A percentile compares a stretch with the other conserved stretches of the same genome.
Evolutionary conservation across 371 early-diverging fungal genomes (phyloP).

Genomic region (Amoeboaphelidium protococcarum): DNA sequence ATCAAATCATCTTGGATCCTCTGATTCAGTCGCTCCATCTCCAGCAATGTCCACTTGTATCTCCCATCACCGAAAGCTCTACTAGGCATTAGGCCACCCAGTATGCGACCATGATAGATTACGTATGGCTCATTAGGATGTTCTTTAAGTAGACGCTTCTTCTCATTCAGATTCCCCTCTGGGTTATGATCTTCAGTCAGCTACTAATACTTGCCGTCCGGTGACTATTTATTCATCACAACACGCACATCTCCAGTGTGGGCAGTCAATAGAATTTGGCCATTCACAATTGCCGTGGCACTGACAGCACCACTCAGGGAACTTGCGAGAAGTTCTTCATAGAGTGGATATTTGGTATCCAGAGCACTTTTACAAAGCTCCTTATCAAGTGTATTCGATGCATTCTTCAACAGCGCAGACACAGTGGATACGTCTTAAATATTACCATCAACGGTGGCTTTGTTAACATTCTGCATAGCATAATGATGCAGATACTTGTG

Average conservation of each 20-base stretch:
- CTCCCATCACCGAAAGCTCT: conserved; percentile 31
- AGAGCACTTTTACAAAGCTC: background rate
- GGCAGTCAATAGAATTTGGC: conserved; percentile 21
- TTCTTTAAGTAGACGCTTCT: conserved; percentile 28
- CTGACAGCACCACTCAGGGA: background rate
- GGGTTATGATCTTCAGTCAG: conserved; percentile 45
- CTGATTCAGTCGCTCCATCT: background rate
- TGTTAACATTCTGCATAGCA: background rate
- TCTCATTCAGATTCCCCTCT: conserved; percentile 28
- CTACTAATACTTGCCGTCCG: conserved; percentile 23
- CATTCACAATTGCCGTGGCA: background rate
- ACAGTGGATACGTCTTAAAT: too few relatives aligned
- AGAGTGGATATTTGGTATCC: background rate
- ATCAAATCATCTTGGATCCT: too few relatives aligned
- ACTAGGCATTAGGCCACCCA: conserved; percentile 49
- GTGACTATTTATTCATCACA: conserved; percentile 13
- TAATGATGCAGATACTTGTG: background rate
- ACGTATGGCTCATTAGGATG: conserved; percentile 46
- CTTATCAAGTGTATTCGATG: background rate
- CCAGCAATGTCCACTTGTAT: background rate
- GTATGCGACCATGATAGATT: conserved; percentile 23
- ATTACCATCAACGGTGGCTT: too few relatives aligned
- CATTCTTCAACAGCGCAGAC: too few relatives aligned
- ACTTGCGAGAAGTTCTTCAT: background rate
- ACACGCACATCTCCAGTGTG: conserved; percentile 31